Base-by-base conservation (phyloP, 2,329 filamentous ascomycete species). In the Colletotrichum caudatum region DNA sequence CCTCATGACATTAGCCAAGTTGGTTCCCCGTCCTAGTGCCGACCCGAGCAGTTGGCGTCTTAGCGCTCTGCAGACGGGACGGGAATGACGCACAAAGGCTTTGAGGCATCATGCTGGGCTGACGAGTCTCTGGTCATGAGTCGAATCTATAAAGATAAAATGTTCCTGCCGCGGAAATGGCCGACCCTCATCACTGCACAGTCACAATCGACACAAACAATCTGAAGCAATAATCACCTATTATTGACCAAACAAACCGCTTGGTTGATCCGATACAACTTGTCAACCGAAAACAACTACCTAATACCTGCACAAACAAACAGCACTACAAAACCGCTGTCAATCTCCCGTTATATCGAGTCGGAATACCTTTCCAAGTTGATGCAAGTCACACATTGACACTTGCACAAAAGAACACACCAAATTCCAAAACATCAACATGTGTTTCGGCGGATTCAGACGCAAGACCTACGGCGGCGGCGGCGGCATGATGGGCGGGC, bases 1-100 rank as follows among this genome's bases (percentile, higher is more conserved):
- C 68, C 57, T 62, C 58, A 58, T 68, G 64, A 68, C 68, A 71
- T 62, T 53, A 67, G 59, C 69, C 69, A 69, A 69, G 64, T 46
- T 59, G 20, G 14, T 26, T 11, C 41, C 51, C 54, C 56, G 41
- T 71, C 33, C 41, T 48, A 46, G 57, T 59, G 68, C 56, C 48
- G 67, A 12, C 20, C 37, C 12, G 63, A 64, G 68, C 33, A 33
- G 35, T 71, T 58, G 53, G 51, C 46, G 51, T 64, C 65, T 59
- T 64, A 59, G 69, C 69, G 46, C 29, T 69, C 53, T 48, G 41
- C 44, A 26, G 68, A 64, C 53, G 29, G 56, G 59, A 56, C 65
- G 65, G 33, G 33, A 48, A 71, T 71, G 69, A 71, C 69, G 69
- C 69, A 71, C 46, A 9, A 64, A 69, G 59, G 53, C 63, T 53